Conservation (phyloP, 305 asterid genomes). For the Plantago lanceolata region DNA sequence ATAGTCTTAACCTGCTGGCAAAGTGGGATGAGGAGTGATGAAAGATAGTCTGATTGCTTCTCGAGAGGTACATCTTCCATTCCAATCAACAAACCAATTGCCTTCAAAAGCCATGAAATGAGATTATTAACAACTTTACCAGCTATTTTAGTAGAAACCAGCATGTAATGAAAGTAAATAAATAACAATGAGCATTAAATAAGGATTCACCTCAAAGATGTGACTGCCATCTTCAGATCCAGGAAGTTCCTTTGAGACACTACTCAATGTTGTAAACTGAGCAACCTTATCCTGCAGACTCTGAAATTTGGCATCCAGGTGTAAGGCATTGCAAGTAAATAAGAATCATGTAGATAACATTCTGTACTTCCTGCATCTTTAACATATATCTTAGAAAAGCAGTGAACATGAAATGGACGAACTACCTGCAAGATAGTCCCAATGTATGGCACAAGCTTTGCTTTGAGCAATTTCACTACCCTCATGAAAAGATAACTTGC, state of each 20-base stretch:
- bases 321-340: constrained; percentile 19
- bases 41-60: constrained; percentile 78
- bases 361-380: constrained; percentile 9
- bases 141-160: not conserved
- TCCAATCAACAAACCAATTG: constrained; percentile 90
- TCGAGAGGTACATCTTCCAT: constrained; percentile 89
- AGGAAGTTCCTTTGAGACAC: constrained; percentile 43
- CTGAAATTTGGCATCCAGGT: constrained; percentile 40
- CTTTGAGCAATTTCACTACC: constrained; percentile 79
- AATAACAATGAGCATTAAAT: not conserved
- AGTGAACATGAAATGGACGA: constrained; percentile 3
- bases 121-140: not conserved
- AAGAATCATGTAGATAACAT: constrained; percentile 12
- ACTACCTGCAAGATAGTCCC: constrained; percentile 88
- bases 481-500: constrained; percentile 96
- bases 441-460: constrained; percentile 80
- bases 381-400: constrained; percentile 15
- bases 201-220: constrained; percentile 71
- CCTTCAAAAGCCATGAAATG: constrained; percentile 40
- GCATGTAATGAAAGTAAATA: too few species aligned
- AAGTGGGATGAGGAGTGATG: constrained; percentile 80
- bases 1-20: constrained; percentile 57
- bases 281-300: constrained; percentile 77
- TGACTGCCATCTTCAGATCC: constrained; percentile 91
- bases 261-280: constrained; percentile 58